Percentiles rank a stretch among this genome's conserved stretches.
Evolutionary conservation across 1,284 basidiomycete genomes (phyloP).

Genomic region (Sporisorium graminicola): DNA sequence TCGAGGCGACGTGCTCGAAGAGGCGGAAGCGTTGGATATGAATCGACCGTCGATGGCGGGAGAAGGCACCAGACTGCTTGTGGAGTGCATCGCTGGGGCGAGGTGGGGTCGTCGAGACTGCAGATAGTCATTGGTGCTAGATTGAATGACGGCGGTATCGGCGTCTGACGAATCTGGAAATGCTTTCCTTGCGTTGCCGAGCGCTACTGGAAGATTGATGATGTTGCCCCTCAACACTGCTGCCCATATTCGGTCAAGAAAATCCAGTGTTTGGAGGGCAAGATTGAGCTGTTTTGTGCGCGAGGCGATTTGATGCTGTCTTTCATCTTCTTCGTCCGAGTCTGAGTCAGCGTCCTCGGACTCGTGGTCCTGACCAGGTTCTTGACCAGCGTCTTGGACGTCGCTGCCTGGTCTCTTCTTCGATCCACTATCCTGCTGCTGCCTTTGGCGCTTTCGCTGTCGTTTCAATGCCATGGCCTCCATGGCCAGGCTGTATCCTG

Average conservation of each 20-base stretch:
- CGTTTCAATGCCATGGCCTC: constrained; percentile 19
- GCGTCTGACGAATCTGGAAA: constrained; percentile 21
- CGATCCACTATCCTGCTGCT: background rate
- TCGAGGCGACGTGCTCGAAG: background rate
- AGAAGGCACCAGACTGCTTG: constrained; percentile 38
- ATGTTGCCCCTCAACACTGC: constrained; percentile 54
- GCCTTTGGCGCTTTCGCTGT: constrained; percentile 13
- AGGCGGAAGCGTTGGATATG: background rate
- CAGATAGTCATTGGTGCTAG: background rate
- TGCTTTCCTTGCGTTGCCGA: constrained; percentile 26
- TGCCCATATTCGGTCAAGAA: constrained; percentile 62
- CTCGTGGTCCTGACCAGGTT: constrained; percentile 1
- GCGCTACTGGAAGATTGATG: constrained; percentile 38
- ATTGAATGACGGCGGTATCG: background rate
- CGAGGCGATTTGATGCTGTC: constrained; percentile 14
- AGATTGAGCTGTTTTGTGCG: constrained; percentile 45
- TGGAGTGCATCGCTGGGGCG: constrained; percentile 9
- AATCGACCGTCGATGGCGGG: constrained; percentile 45
- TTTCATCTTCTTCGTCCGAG: constrained; percentile 32
- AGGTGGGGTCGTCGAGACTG: background rate
- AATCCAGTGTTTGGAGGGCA: constrained; percentile 47
- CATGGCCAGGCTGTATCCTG: constrained; percentile 52
- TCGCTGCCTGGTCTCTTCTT: background rate
- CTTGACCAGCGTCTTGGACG: background rate
- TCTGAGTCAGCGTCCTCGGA: constrained; percentile 14